Conservation (phyloP, 768 basidiomycete genomes). For the Filobasidium wieringae region DNA sequence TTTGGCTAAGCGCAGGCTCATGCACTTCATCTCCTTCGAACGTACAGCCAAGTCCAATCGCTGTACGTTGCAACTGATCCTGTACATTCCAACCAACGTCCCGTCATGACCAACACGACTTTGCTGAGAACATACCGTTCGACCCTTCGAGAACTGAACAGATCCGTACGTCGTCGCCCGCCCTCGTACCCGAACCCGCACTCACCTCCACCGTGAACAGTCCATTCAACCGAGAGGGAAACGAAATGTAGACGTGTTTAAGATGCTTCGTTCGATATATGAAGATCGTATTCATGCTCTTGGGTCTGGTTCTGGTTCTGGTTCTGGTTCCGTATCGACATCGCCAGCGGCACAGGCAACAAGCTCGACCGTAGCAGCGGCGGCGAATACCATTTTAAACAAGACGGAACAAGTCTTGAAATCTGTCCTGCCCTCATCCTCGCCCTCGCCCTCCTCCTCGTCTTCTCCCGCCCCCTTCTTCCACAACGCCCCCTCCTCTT, state of each 20-base stretch:
- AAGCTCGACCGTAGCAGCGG: too few species aligned
- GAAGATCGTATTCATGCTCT: neutral
- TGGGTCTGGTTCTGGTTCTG: too few species aligned
- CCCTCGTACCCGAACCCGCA: neutral
- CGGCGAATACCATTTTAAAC: too few species aligned
- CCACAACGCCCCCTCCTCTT: too few species aligned
- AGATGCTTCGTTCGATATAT: conserved; percentile 9
- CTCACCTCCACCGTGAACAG: neutral
- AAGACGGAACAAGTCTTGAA: too few species aligned
- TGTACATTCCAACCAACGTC: neutral
- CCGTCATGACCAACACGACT: too few species aligned
- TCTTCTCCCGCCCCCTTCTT: too few species aligned
- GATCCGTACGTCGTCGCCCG: conserved; percentile 1
- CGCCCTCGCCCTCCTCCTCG: too few species aligned
- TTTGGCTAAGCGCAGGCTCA: neutral
- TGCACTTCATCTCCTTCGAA: neutral
- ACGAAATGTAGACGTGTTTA: conserved; percentile 5
- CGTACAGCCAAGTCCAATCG: neutral
- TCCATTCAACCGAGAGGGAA: conserved; percentile 9
- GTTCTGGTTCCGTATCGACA: too few species aligned
- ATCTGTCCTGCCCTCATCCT: too few species aligned
- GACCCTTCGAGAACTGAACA: conserved; percentile 8
- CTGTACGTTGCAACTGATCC: neutral
- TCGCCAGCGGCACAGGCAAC: too few species aligned
- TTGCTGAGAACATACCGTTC: conserved; percentile 10